Evolutionary conservation across 2,329 filamentous ascomycete genomes (phyloP).

Genomic region (Penicillium sp.): DNA sequence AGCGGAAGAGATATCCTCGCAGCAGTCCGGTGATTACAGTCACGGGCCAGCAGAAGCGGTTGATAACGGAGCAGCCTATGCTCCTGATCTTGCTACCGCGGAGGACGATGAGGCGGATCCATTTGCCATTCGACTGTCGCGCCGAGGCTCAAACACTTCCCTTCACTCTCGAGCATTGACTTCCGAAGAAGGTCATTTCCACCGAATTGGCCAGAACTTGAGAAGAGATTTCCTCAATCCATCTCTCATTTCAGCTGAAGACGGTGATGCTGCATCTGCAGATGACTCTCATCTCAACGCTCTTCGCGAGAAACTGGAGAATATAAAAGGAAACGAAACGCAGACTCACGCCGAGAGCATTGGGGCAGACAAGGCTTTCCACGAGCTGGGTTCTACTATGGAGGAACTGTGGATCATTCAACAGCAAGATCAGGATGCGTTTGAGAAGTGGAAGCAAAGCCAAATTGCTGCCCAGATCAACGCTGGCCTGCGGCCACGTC

Average conservation of each 20-base stretch:
- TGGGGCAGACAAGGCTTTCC: conserved; percentile 38
- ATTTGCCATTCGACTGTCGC: conserved; percentile 48
- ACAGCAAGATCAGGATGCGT: conserved; percentile 41
- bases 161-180: conserved; percentile 62
- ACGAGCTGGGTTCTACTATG: conserved; percentile 42
- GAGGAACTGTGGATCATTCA: conserved; percentile 43
- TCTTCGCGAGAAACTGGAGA: conserved; percentile 41
- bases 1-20: conserved; percentile 27
- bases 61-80: conserved; percentile 21
- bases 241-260: conserved; percentile 36
- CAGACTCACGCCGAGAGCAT: conserved; percentile 36
- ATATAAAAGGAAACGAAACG: conserved; percentile 40
- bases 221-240: conserved; percentile 60
- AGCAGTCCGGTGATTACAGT: conserved; percentile 31
- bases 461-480: conserved; percentile 47
- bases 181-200: conserved; percentile 66
- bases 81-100: conserved; percentile 26
- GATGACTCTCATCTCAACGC: conserved; percentile 45
- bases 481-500: conserved; percentile 28
- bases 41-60: conserved; percentile 30
- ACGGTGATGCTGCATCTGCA: conserved; percentile 29
- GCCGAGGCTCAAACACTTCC: conserved; percentile 64
- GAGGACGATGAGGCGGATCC: conserved; percentile 42
- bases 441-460: conserved; percentile 41
- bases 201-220: conserved; percentile 64